Percentiles rank a stretch among this genome's conserved stretches.
Conservation (phyloP, 2,329 filamentous ascomycete genomes). For the Botryotinia convoluta region DNA sequence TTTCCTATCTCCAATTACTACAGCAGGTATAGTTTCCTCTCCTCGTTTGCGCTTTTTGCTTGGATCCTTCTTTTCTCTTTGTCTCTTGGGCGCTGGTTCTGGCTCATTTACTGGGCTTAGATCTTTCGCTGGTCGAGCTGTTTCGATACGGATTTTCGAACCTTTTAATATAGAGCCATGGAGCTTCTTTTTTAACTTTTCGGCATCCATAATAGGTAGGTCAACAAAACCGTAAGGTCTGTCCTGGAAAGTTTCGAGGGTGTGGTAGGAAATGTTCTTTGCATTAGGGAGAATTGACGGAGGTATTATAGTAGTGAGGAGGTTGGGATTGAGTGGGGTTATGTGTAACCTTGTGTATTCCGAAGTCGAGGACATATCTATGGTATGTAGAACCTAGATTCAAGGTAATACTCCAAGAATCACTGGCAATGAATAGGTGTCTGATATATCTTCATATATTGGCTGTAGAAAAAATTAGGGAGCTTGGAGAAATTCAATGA, state of each 20-base stretch:
- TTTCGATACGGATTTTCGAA: constrained; percentile 78
- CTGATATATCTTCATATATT: background rate
- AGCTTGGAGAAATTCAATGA: constrained; percentile 11
- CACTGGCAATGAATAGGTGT: background rate
- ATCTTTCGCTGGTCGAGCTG: constrained; percentile 64
- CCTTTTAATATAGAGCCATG: constrained; percentile 85
- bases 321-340: constrained; percentile 73
- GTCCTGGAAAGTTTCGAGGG: constrained; percentile 83
- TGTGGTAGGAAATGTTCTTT: constrained; percentile 84
- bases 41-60: constrained; percentile 49
- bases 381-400: background rate
- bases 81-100: constrained; percentile 40
- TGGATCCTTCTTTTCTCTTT: constrained; percentile 44
- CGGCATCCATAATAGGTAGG: constrained; percentile 74
- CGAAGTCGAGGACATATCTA: constrained; percentile 14
- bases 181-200: constrained; percentile 88
- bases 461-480: background rate
- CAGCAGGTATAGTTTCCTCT: constrained; percentile 58
- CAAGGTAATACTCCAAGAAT: background rate
- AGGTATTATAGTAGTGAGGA: constrained; percentile 71
- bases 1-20: constrained; percentile 60
- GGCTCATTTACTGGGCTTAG: constrained; percentile 34
- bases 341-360: constrained; percentile 71
- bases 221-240: constrained; percentile 88
- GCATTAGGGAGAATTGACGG: constrained; percentile 63